These are phyloP conservation scores for Thermoascus crustaceus DNA, from an alignment of 2,329 filamentous ascomycete genomes.

Conservation along the genomic window DNA sequence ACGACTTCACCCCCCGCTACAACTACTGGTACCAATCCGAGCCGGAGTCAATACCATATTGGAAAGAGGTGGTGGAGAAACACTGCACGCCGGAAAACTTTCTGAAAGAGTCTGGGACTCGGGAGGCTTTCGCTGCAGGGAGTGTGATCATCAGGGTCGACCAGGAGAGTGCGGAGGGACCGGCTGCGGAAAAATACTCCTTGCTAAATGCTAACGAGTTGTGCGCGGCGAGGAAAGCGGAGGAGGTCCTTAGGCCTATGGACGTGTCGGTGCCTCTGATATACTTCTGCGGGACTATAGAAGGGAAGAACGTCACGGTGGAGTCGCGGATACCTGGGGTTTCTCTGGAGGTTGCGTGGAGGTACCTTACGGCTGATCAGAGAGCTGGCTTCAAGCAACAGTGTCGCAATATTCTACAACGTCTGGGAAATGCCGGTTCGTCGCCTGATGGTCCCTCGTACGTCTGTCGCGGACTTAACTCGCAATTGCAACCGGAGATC, in stretches of 20 bases:
- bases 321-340: slow-evolving; percentile 34
- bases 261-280: slow-evolving; percentile 27
- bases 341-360: slow-evolving; percentile 32
- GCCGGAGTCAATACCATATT: slow-evolving; percentile 24
- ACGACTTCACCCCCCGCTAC: slow-evolving; percentile 29
- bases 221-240: slow-evolving; percentile 25
- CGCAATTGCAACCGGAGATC: slow-evolving; percentile 16
- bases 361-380: slow-evolving; percentile 25
- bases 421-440: slow-evolving; percentile 18
- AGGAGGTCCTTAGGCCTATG: slow-evolving; percentile 24
- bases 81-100: slow-evolving; percentile 25
- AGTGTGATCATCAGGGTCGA: slow-evolving; percentile 32
- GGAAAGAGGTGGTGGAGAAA: slow-evolving; percentile 25
- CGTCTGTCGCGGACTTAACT: slow-evolving; percentile 25
- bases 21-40: slow-evolving; percentile 25
- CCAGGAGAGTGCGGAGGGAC: slow-evolving; percentile 16
- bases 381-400: slow-evolving; percentile 28
- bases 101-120: slow-evolving; percentile 20
- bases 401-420: slow-evolving; percentile 26
- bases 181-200: slow-evolving; percentile 23
- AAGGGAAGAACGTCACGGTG: slow-evolving; percentile 32
- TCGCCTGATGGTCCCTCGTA: slow-evolving; percentile 24
- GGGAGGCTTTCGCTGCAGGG: slow-evolving; percentile 29
- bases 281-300: slow-evolving; percentile 30
- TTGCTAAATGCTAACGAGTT: slow-evolving; percentile 31